Evolutionary conservation across 495 filamentous ascomycete species (phyloP), one percentile per base, ranked within the genome.

Genomic region (Cryomyces minteri): DNA sequence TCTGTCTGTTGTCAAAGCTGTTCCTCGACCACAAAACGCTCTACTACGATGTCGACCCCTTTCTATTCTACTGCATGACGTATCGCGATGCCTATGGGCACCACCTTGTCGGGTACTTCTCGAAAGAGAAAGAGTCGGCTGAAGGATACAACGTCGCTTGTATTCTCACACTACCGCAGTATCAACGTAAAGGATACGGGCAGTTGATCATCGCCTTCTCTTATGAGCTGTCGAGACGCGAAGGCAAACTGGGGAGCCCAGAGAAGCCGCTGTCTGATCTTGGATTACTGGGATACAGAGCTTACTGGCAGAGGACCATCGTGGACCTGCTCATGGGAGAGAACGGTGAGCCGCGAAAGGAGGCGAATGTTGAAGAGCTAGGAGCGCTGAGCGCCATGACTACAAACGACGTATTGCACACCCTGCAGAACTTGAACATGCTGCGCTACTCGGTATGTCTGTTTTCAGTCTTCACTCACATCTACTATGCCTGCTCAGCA

Each of bases 11-110:
- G 5, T 85, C 76, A 47, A 98, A 98, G 58, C 80, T 95, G 58
- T 98, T 98, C 64, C 76, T 98, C 29, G 90, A 96, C 54, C 90
- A 96, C 67, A 98, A 98, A 62, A 96, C 90, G 6, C 80, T 98
- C n/a, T 98, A 94, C 71, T 98, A 96, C 65, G 90, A 98, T 54
- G 90, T 98, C 44, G 90, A 98, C 56, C 90, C 90, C 6, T 98
- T 98, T 63, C 67, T 96, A 7, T 98, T 96, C 69, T 98, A 98
- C 66, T 88, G 88, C 72, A 98, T 98, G 90, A 82, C 77, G 43
- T 81, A 76, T 10, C 76, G 86, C 45, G 82, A 84, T 48, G 80
- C 84, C 40, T 80, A 80, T 42, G 90, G 90, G 7, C 88, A 80
- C 58, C 90, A 96, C 57, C 70, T 98, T 0, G 83, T 96, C 43